These are phyloP conservation scores for Fusarium sp. DNA, from an alignment of 2,329 filamentous ascomycete genomes.

Conservation along the genomic window DNA sequence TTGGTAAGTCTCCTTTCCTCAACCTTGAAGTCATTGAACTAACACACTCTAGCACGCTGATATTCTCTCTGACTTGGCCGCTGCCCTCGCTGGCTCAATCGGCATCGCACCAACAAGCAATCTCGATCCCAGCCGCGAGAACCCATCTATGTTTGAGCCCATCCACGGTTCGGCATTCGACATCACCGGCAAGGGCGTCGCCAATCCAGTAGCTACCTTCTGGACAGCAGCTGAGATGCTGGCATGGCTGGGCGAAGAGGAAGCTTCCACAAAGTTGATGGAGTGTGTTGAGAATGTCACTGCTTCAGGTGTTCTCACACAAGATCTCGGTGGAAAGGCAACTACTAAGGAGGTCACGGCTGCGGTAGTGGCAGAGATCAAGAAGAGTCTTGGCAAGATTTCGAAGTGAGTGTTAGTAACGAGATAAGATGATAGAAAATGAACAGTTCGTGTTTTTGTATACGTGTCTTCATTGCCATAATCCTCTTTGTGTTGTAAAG, in stretches of 20 bases:
- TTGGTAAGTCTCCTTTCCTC: conserved; percentile 45
- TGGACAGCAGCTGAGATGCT: conserved; percentile 69
- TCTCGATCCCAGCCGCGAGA: conserved; percentile 66
- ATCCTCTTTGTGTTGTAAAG: neutral
- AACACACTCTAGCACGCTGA: conserved; percentile 57
- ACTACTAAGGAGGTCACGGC: conserved; percentile 49
- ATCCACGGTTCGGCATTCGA: conserved; percentile 69
- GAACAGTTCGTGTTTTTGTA: neutral
- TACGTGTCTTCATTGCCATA: neutral
- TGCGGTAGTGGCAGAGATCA: conserved; percentile 44
- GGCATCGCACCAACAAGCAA: conserved; percentile 77
- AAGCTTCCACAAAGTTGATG: conserved; percentile 60
- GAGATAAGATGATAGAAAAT: neutral
- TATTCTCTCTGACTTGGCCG: conserved; percentile 76
- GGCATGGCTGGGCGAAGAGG: conserved; percentile 63
- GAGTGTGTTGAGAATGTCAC: conserved; percentile 62
- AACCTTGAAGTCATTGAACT: neutral
- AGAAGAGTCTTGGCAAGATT: conserved; percentile 30
- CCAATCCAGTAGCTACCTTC: conserved; percentile 67
- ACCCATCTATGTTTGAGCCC: conserved; percentile 69
- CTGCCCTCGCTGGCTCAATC: conserved; percentile 74
- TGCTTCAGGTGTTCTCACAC: conserved; percentile 60
- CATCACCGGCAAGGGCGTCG: conserved; percentile 64
- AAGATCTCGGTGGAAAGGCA: conserved; percentile 61
- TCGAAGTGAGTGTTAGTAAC: neutral